Percentiles rank a stretch among this genome's conserved stretches.
phyloP scores from a whole-genome alignment of 495 filamentous ascomycete genomes.

The Penicillium roqueforti region DNA sequence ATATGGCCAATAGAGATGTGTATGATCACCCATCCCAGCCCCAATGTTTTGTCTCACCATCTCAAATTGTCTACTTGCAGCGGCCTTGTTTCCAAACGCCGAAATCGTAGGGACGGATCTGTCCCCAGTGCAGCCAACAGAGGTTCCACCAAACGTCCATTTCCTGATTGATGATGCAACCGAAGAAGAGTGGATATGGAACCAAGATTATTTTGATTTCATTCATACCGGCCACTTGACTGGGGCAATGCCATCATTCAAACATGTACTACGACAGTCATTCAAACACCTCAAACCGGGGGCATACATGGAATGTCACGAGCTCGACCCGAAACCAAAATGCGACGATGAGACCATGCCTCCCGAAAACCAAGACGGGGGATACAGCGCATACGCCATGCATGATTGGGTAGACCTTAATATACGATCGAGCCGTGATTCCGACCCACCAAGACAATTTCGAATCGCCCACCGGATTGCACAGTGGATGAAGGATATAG shows the following conservation, averaged over 20 bases:
- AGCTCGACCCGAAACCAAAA: conserved; percentile 50
- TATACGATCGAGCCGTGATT: conserved; percentile 41
- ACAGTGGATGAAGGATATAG: conserved; percentile 54
- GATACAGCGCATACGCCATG: conserved; percentile 38
- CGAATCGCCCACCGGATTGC: conserved; percentile 49
- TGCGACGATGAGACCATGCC: conserved; percentile 62
- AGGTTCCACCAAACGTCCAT: conserved; percentile 53
- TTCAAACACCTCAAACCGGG: conserved; percentile 55
- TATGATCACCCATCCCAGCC: conserved; percentile 21
- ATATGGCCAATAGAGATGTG: conserved; percentile 68
- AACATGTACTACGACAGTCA: conserved; percentile 37
- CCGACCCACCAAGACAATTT: conserved; percentile 49
- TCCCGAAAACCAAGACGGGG: conserved; percentile 36
- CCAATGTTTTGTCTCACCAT: conserved; percentile 20
- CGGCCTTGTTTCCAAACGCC: conserved; percentile 50
- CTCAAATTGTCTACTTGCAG: conserved; percentile 18
- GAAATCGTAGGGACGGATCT: conserved; percentile 60
- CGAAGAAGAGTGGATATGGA: conserved; percentile 49
- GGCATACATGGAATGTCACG: conserved; percentile 64
- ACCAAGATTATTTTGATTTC: conserved; percentile 42
- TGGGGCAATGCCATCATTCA: conserved; percentile 38
- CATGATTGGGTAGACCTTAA: conserved; percentile 52
- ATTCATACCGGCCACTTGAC: conserved; percentile 46
- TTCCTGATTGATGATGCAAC: conserved; percentile 57
- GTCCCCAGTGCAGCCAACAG: conserved; percentile 57